Conservation (phyloP, 495 filamentous ascomycete genomes). For the Amniculicola lignicola region DNA sequence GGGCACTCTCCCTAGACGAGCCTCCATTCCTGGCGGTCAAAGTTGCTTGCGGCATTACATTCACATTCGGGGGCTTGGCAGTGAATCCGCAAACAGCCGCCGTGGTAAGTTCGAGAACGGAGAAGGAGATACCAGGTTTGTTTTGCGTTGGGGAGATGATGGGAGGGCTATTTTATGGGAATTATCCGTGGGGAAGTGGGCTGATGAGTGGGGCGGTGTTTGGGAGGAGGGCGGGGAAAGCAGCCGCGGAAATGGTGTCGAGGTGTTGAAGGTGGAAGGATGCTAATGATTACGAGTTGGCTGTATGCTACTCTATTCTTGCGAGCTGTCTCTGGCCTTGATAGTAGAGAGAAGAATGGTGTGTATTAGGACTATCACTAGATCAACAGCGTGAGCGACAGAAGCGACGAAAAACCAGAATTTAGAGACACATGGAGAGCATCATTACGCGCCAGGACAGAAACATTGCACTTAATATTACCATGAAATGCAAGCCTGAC, state of each 20-base stretch:
- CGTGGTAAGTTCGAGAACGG: conserved; percentile 49
- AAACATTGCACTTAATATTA: too few relatives aligned
- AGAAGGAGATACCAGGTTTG: conserved; percentile 49
- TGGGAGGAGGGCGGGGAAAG: conserved; percentile 51
- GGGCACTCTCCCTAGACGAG: conserved; percentile 56
- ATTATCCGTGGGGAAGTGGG: conserved; percentile 63
- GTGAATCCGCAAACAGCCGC: conserved; percentile 49
- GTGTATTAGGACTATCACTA: too few relatives aligned
- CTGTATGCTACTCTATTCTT: too few relatives aligned
- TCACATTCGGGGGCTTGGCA: conserved; percentile 62
- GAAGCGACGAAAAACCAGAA: too few relatives aligned
- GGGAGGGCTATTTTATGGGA: conserved; percentile 60
- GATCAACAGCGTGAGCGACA: too few relatives aligned
- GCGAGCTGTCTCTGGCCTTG: too few relatives aligned
- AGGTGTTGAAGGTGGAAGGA: too few relatives aligned
- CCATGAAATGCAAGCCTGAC: too few relatives aligned
- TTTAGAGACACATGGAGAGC: too few relatives aligned
- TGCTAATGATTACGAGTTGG: too few relatives aligned
- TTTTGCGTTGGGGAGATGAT: conserved; percentile 61
- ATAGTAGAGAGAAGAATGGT: too few relatives aligned
- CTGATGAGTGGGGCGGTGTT: conserved; percentile 59
- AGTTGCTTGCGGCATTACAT: conserved; percentile 60
- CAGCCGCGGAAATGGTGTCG: conserved; percentile 42
- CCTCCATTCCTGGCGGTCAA: conserved; percentile 58
- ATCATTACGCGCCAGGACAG: too few relatives aligned